These are phyloP conservation scores for Dorcoceras hygrometricum DNA, from an alignment of 257 asterid species.

Conservation along the genomic window DNA sequence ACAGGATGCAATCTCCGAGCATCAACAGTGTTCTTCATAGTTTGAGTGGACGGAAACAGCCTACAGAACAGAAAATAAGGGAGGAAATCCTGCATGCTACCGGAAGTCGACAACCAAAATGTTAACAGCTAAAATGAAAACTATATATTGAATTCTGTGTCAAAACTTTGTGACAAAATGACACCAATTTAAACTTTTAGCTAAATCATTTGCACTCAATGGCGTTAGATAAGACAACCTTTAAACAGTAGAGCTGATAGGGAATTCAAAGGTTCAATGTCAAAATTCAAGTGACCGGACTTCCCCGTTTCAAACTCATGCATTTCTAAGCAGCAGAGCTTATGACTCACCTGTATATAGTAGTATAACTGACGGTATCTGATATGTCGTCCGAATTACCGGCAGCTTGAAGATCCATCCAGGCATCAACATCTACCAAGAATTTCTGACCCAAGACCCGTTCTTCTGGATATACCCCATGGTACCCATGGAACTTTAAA, in stretches of 20 bases:
- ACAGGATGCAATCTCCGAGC: too few relatives aligned
- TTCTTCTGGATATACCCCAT: constrained; percentile 88
- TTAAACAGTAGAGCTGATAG: not conserved
- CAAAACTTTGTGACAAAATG: not conserved
- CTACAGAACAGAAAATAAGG: too few relatives aligned
- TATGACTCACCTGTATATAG: constrained; percentile 58
- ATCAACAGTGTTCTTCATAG: too few relatives aligned
- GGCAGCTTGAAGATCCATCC: constrained; percentile 84
- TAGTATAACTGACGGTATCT: constrained; percentile 82
- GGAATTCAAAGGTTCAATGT: not conserved
- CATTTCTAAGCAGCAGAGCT: not conserved
- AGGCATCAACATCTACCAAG: constrained; percentile 80
- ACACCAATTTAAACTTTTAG: not conserved
- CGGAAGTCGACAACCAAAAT: not conserved
- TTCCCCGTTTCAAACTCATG: constrained; percentile 9
- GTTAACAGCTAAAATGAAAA: too few relatives aligned
- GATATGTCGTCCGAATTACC: constrained; percentile 63
- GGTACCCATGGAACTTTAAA: constrained; percentile 84
- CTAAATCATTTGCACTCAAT: not conserved
- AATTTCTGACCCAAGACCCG: constrained; percentile 83
- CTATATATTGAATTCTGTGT: not conserved
- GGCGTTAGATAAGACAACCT: constrained; percentile 1
- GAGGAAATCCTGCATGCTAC: too few relatives aligned
- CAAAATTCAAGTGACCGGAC: not conserved
- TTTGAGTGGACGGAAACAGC: too few relatives aligned